Base-by-base conservation (phyloP, 768 basidiomycete genomes). In the Suillus clintonianus region DNA sequence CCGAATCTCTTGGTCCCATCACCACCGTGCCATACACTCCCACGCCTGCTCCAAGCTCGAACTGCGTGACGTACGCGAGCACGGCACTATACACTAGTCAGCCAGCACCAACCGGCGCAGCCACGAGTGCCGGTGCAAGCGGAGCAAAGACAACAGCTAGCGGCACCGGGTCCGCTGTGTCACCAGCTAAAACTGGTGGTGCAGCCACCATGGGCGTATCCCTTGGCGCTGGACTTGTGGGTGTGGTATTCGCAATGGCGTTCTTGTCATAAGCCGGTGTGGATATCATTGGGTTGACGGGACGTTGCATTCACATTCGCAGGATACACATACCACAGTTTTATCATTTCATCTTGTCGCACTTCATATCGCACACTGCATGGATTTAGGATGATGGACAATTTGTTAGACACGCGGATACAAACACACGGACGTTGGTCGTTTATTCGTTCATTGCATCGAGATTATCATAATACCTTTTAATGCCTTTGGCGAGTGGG, bases 1-100 rank as follows among this genome's bases (percentile, higher is more conserved):
- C 81, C 24, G 83, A 84, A 69, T 79, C 80, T 3, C 70, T 81
- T 53, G 82, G 82, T 34, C 67, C 78, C n/a, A 82, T 83, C 67
- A 69, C 73, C 17, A 66, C 71, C 1, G 69, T 83, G n/a, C 85
- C 85, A 0, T 85, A 85, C 71, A 71, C 73, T 2, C 70, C 83
- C 2, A 62, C 56, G 2, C 59, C 75, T 17, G 80, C 82, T 11
- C 61, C 82, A 10, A 81, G 82, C 39, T 81, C 80, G 61, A 79
- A 79, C 70, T 85, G 84, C 62, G 70, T 74, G 45, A 77, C 79
- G 13, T 79, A 70, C 68, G 59, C 71, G 4, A 80, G 78, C 1
- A 55, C 74, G 9, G 72, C 69, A 14, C 72, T 85, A 41, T 85
- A 74, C 69, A 67, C 75, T 1, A 67, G 56, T 37, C 58, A 61